phyloP scores from a whole-genome alignment of 306 rosid species.

The Acacia acuminata region DNA sequence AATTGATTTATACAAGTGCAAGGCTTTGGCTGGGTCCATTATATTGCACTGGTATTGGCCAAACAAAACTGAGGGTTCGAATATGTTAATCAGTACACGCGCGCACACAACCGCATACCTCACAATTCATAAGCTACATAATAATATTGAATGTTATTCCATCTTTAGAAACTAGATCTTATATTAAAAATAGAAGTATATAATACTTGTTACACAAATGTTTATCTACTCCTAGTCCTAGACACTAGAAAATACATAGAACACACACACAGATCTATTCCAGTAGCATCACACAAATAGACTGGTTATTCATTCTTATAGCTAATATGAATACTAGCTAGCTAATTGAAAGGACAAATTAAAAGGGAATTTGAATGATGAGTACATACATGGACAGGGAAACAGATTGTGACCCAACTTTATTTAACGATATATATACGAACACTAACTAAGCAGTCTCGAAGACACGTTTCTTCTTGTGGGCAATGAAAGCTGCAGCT shows the following conservation, averaged over 20 bases:
- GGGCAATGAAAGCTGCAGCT: slow-evolving; percentile 54
- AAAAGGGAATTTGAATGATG: not conserved
- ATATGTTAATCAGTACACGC: not conserved
- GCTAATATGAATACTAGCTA: no score
- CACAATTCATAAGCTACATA: not conserved
- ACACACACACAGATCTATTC: not conserved
- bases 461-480: slow-evolving; percentile 36
- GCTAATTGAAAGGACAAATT: not conserved
- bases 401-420: not conserved
- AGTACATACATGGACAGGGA: not conserved
- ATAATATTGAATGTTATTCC: not conserved
- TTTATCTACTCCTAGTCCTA: not conserved
- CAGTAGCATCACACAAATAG: not conserved
- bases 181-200: no score
- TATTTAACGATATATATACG: not conserved
- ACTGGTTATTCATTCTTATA: no score
- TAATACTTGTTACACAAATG: not conserved
- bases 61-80: not conserved
- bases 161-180: no score
- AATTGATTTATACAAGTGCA: no score
- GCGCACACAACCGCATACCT: not conserved
- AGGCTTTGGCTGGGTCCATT: no score
- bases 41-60: not conserved
- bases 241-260: no score
- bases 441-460: not conserved